Base-by-base conservation (phyloP, 2,329 filamentous ascomycete genomes). In the Nemania sp. region DNA sequence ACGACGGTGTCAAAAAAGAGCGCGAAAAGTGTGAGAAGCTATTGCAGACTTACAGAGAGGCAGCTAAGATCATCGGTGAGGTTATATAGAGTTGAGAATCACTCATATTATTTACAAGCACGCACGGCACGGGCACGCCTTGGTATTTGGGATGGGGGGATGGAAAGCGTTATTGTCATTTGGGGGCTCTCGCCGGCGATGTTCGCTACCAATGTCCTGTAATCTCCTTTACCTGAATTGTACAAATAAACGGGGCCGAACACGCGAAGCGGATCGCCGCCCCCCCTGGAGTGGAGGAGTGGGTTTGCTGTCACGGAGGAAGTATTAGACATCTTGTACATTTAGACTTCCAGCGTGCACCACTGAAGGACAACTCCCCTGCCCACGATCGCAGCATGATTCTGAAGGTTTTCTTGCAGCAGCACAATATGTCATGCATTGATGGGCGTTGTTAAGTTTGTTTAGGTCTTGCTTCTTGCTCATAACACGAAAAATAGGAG, bases 1-100 rank as follows among this genome's bases (percentile, higher is more conserved):
- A 99, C 73, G 95, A 99, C 73, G 91, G 87, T 20, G 94, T 99
- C 74, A 97, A 98, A 84, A 93, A 92, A 73, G 94, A 98, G 79
- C 87, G 94, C 64, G 94, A 98, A 80, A 99, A 99, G 84, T 99
- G 95, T 78, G 95, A 99, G 82, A 95, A 92, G 76, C 82, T 99
- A 67, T 85, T 98, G 65, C 88, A 90, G 74, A 99, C 95, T 18
- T 99, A 99, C 80, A 92, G 92, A 72, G 95, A 99, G 80, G 95
- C 95, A 18, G 92, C 94, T 65, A 97, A 96, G 83, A 99, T 99
- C 75, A 94, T 99, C 65, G 92, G 95, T 62, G 95, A 99, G 79
- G 95, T 99, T 62, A 80, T 96, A 79, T 93, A 89, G 69, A 63
- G 45, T 52, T 49, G 29, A 46, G 39, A 4, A 29, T 17, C 13